These are phyloP conservation scores for Prunus campanulata DNA, from an alignment of 306 rosid species.

Conservation along the genomic window DNA sequence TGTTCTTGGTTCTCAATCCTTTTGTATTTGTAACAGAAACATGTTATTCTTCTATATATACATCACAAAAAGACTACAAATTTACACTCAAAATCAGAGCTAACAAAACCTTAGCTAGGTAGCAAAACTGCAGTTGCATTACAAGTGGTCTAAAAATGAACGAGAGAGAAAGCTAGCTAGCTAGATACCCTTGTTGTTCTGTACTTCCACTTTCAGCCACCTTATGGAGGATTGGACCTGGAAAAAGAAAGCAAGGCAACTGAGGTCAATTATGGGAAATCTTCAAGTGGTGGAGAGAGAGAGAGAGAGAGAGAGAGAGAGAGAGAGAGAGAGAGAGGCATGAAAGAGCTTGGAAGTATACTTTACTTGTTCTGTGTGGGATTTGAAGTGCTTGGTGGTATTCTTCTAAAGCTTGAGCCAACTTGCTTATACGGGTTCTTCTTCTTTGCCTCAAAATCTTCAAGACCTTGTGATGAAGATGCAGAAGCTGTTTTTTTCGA, in stretches of 20 bases:
- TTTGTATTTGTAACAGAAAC: no score
- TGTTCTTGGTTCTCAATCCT: no score
- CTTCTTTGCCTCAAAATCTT: constrained; percentile 31
- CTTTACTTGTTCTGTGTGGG: constrained; percentile 68
- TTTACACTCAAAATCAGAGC: constrained; percentile 7
- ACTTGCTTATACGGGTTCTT: constrained; percentile 43
- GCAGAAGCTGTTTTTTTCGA: neutral
- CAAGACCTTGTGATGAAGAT: constrained; percentile 32
- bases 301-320: neutral
- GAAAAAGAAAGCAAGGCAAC: constrained; percentile 22
- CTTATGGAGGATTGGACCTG: constrained; percentile 54
- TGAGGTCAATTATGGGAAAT: constrained; percentile 24
- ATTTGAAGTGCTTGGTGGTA: constrained; percentile 62
- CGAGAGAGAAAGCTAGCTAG: neutral
- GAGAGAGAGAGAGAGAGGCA: constrained; percentile 20
- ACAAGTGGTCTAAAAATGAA: neutral
- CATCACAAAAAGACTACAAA: neutral
- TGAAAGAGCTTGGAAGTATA: constrained; percentile 21
- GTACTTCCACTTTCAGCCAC: constrained; percentile 23
- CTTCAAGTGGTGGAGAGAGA: neutral
- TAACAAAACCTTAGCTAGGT: neutral
- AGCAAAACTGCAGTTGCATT: neutral
- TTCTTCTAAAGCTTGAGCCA: constrained; percentile 46
- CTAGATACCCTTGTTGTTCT: neutral
- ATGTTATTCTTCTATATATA: neutral